Evolutionary conservation across 805 yeast species (phyloP), one percentile per base, ranked within the genome.

Genomic region (Wickerhamiella allomyrinae): DNA sequence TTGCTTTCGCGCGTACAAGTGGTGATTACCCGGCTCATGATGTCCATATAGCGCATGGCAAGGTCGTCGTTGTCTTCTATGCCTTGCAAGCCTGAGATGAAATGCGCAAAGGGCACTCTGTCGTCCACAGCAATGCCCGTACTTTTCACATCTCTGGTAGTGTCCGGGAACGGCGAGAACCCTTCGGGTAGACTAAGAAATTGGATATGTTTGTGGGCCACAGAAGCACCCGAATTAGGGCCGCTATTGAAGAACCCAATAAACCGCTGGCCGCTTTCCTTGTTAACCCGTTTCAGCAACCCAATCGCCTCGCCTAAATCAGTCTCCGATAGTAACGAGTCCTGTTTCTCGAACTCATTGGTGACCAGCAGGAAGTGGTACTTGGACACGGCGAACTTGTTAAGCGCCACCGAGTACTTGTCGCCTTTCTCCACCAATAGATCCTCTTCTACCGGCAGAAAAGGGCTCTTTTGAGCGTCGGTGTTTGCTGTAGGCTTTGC

Each of bases 161-260:
- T 11, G 54, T 74, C 77, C 40, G 83, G 79, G 56, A 71, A 76
- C 6, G 81, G 71, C 1, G 59, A 60, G 56, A 76, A 77, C 19
- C 67, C 46, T 7, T 62, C 57, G 2, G 95, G 93, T 35, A 82
- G 64, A 35, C 75, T 68, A 70, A 89, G 66, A 60, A 87, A 77
- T 61, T 91, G 98, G 48, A 91, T 61, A 61, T 89, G 98, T 57
- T 83, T 85, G 63, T 89, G 98, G 38, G 82, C 79, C 55, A 86
- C 91, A 0, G 95, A 85, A n/a, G 95, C 94, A 1, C 97, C 98
- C 47, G 93, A 76, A 51, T 75, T 70, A 15, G 77, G 75, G 7
- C 98, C 98, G 55, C 84, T 77, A 60, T 89, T 89, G 69, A 75
- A 89, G 60, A 89, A 89, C 0, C 86, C 86, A 57, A 87, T 67